Evolutionary conservation across 768 basidiomycete species (phyloP).

Genomic region (Panellus pusillus): DNA sequence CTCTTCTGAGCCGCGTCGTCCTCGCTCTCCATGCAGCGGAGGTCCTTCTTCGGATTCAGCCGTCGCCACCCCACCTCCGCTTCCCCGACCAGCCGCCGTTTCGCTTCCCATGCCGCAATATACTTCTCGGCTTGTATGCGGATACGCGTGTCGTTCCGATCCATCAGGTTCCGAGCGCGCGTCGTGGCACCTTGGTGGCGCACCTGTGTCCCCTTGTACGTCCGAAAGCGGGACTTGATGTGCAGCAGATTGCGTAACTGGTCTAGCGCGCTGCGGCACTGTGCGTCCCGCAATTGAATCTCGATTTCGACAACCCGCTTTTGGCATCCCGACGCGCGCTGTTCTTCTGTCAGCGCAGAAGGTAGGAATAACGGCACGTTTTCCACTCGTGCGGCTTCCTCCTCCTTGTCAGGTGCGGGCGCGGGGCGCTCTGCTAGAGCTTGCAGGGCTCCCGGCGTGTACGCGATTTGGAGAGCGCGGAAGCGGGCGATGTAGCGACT

Average conservation of each 20-base stretch:
- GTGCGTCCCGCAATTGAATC: not conserved
- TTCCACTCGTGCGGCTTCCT: not conserved
- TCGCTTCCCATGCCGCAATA: too few relatives aligned
- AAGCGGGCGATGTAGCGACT: conserved; percentile 1
- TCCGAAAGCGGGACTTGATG: not conserved
- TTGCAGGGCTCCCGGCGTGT: conserved; percentile 5
- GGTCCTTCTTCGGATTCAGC: not conserved
- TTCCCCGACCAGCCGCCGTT: not conserved
- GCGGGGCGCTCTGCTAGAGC: not conserved
- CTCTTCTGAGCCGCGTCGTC: not conserved
- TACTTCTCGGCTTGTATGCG: not conserved
- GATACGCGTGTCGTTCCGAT: too few relatives aligned
- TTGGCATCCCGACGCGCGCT: not conserved
- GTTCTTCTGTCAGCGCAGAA: not conserved
- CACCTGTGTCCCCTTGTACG: too few relatives aligned
- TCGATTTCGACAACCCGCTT: not conserved
- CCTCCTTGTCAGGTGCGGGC: not conserved
- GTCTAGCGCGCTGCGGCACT: not conserved
- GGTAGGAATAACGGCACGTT: not conserved
- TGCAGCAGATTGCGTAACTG: not conserved
- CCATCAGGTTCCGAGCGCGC: too few relatives aligned
- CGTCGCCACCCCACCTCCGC: not conserved
- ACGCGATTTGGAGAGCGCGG: not conserved
- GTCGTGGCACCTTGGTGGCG: too few relatives aligned
- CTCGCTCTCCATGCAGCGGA: conserved; percentile 6